Evolutionary conservation across 2,329 filamentous ascomycete genomes (phyloP).

Genomic region (Sporothrix globosa): DNA sequence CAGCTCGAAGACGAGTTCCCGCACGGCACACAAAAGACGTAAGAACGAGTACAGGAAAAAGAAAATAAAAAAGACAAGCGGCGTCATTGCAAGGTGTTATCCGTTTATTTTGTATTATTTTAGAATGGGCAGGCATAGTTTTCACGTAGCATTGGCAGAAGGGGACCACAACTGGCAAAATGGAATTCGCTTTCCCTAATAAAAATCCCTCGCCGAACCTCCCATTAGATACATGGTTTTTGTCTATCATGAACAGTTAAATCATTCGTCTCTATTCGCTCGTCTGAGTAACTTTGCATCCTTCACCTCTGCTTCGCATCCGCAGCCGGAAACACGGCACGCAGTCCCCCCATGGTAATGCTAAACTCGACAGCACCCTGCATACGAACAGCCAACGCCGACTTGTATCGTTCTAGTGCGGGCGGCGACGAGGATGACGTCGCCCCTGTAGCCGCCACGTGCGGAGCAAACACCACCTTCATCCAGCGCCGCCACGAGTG

Average conservation of each 20-base stretch:
- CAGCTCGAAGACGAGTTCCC: conserved; percentile 95
- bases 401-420: background rate
- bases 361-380: conserved; percentile 69
- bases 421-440: conserved; percentile 46
- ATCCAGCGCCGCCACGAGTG: conserved; percentile 70
- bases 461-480: conserved; percentile 88
- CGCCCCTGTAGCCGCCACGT: conserved; percentile 60
- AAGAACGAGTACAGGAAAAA: background rate
- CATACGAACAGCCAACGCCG: conserved; percentile 23
- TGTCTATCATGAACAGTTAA: conserved; percentile 8
- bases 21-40: conserved; percentile 48
- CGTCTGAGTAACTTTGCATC: background rate
- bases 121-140: conserved; percentile 13
- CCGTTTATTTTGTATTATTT: conserved; percentile 9
- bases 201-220: background rate
- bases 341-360: conserved; percentile 68
- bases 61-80: background rate
- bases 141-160: conserved; percentile 19
- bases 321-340: conserved; percentile 30
- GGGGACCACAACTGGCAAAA: background rate
- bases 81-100: conserved; percentile 14
- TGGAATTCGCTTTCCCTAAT: background rate
- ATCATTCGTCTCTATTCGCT: conserved; percentile 4
- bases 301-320: background rate
- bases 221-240: too few relatives aligned